Percentiles rank a stretch among this genome's conserved stretches.
phyloP scores from a whole-genome alignment of 1,284 basidiomycete genomes.

The Agroathelia rolfsii region DNA sequence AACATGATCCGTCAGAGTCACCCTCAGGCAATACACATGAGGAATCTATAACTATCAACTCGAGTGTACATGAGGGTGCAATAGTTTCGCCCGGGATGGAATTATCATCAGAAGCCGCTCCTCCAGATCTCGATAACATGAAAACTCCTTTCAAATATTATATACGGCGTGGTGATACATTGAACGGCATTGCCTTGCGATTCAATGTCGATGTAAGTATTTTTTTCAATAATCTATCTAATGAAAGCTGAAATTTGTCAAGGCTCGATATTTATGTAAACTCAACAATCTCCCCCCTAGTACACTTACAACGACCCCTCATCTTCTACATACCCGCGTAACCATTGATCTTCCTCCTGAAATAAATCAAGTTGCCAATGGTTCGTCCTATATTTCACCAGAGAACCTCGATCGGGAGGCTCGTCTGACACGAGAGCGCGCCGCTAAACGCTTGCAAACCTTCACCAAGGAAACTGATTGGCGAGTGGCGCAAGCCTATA shows the following conservation, averaged over 20 bases:
- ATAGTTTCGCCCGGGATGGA: too few species aligned
- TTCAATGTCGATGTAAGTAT: slow-evolving; percentile 50
- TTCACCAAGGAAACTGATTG: slow-evolving; percentile 62
- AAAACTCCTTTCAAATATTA: slow-evolving; percentile 35
- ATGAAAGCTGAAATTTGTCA: slow-evolving; percentile 3
- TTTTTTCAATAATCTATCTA: slow-evolving; percentile 2
- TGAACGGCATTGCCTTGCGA: slow-evolving; percentile 55
- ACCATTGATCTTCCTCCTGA: slow-evolving; percentile 40
- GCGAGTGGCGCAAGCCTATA: slow-evolving; percentile 55
- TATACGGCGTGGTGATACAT: slow-evolving; percentile 50
- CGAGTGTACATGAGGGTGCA: neutral
- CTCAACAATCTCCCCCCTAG: slow-evolving; percentile 57
- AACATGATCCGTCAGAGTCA: neutral
- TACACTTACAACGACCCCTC: slow-evolving; percentile 60
- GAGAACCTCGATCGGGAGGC: slow-evolving; percentile 29
- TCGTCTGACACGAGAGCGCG: slow-evolving; percentile 39
- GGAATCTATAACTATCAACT: slow-evolving; percentile 2
- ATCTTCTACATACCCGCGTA: slow-evolving; percentile 60
- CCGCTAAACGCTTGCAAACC: slow-evolving; percentile 49
- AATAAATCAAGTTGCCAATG: slow-evolving; percentile 10
- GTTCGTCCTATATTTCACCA: slow-evolving; percentile 14
- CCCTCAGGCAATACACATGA: neutral
- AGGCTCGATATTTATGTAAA: slow-evolving; percentile 51
- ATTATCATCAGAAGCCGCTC: slow-evolving; percentile 1
- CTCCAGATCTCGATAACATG: slow-evolving; percentile 2